phyloP scores from a whole-genome alignment of 495 filamentous ascomycete species.

The Podospora anserina region DNA sequence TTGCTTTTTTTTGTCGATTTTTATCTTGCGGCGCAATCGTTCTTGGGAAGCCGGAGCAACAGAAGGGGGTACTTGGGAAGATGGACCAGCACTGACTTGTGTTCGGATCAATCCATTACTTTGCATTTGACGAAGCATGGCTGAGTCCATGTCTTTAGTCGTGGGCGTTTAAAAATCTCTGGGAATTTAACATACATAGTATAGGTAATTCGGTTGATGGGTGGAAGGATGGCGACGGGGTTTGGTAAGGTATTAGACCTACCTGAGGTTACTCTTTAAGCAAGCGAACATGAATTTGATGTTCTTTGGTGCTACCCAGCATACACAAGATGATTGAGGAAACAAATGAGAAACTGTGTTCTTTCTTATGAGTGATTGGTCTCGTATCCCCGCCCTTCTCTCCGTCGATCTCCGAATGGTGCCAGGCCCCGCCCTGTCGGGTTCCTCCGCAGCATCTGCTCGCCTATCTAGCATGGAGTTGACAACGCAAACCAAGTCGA shows the following conservation, averaged over 20 bases:
- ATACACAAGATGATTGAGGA: neutral
- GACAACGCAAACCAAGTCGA: neutral
- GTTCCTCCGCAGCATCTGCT: neutral
- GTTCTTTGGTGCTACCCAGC: neutral
- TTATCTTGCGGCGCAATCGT: neutral
- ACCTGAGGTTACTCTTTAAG: neutral
- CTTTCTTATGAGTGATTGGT: neutral
- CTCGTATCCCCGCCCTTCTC: neutral
- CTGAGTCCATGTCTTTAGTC: slow-evolving; percentile 7
- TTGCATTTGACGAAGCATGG: slow-evolving; percentile 14
- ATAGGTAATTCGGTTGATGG: slow-evolving; percentile 6
- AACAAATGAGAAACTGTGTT: neutral
- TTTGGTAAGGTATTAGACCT: neutral
- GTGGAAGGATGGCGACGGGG: neutral
- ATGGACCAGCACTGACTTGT: neutral
- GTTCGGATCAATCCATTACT: neutral
- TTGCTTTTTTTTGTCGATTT: neutral
- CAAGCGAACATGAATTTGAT: neutral
- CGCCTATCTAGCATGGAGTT: neutral
- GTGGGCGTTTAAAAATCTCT: slow-evolving; percentile 12
- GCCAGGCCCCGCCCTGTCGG: neutral
- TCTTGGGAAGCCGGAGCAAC: neutral
- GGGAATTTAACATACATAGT: neutral
- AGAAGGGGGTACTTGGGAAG: slow-evolving; percentile 2
- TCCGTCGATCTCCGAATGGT: neutral